These are phyloP conservation scores for Nicotiana noctiflora DNA, from an alignment of 257 asterid species.

Conservation along the genomic window DNA sequence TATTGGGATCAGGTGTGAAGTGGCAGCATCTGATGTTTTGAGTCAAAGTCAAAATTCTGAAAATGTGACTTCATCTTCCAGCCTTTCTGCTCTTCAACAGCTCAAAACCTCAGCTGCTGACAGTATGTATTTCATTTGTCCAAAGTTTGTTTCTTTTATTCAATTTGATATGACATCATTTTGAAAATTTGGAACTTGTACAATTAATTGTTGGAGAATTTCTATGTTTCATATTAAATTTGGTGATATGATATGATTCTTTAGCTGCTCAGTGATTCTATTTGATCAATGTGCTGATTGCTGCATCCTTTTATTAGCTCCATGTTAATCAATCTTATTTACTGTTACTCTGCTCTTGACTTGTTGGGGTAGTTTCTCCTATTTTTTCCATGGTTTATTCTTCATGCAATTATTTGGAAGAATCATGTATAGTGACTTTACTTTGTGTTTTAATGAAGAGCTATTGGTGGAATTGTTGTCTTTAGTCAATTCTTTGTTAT, in stretches of 20 bases:
- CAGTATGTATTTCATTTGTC: constrained; percentile 30
- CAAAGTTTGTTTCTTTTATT: neutral
- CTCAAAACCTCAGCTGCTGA: constrained; percentile 82
- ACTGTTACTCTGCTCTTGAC: neutral
- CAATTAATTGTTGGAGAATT: neutral
- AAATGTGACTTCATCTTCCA: constrained; percentile 53
- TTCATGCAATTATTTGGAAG: neutral
- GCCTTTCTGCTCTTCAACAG: constrained; percentile 79
- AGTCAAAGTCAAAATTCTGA: constrained; percentile 25
- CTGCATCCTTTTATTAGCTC: neutral
- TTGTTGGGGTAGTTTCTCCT: neutral
- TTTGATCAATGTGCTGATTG: neutral
- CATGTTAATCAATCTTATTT: neutral
- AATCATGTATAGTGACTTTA: neutral
- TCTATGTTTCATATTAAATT: neutral
- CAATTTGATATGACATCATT: neutral
- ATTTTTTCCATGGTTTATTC: neutral
- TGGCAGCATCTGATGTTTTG: constrained; percentile 32
- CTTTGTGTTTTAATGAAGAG: neutral
- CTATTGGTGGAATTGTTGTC: neutral
- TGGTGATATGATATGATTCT: neutral
- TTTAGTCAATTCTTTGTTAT: neutral
- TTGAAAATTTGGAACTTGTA: neutral
- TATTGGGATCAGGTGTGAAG: constrained; percentile 48
- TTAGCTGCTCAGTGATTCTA: neutral